Evolutionary conservation across 345 rosid species (phyloP).

Genomic region (Lumnitzera littorea): DNA sequence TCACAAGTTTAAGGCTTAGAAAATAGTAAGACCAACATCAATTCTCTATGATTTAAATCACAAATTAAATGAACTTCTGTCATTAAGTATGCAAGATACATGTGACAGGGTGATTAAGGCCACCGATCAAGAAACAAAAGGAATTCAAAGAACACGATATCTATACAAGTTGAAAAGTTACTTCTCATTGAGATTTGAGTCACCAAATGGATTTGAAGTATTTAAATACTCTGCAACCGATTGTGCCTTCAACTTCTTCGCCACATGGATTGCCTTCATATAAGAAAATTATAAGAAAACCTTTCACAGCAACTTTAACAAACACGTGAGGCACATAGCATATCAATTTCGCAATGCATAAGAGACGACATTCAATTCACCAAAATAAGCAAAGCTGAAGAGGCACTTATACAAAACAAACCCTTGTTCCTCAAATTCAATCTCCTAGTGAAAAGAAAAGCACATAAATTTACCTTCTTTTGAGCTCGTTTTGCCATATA

Average conservation of each 20-base stretch:
- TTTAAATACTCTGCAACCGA: constrained; percentile 82
- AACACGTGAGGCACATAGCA: background rate
- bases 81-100: background rate
- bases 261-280: constrained; percentile 54
- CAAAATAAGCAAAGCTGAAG: background rate
- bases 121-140: background rate
- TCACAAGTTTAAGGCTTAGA: too few relatives aligned
- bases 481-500: constrained; percentile 76
- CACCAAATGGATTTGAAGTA: constrained; percentile 95
- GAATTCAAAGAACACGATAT: background rate
- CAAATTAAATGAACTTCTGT: too few relatives aligned
- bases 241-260: constrained; percentile 73
- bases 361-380: too few relatives aligned
- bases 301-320: background rate
- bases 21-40: too few relatives aligned
- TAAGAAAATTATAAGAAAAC: constrained; percentile 1
- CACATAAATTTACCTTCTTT: constrained; percentile 43
- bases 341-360: too few relatives aligned
- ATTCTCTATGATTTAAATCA: too few relatives aligned
- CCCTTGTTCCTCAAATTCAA: too few relatives aligned
- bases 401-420: too few relatives aligned
- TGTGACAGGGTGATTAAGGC: background rate
- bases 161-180: constrained; percentile 20
- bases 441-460: too few relatives aligned
- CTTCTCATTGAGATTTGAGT: constrained; percentile 85